A percentile compares a stretch with the other conserved stretches of the same genome.
phyloP scores from a whole-genome alignment of 2,329 filamentous ascomycete species.

The Neophaeococcomyces mojaviensis region DNA sequence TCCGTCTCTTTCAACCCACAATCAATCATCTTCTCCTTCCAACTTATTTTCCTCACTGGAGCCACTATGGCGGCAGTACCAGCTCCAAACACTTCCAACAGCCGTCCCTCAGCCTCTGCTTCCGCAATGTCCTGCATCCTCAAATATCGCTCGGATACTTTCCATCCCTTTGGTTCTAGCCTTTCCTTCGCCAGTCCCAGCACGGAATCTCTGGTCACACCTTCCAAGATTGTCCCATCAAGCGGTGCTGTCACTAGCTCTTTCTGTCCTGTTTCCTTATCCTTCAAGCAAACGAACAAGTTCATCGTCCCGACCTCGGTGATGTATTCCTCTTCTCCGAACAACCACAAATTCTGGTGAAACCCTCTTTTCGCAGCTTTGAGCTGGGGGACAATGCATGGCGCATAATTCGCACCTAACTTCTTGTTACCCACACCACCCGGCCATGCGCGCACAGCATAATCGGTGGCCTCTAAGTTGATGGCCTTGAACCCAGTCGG shows the following conservation, averaged over 20 bases:
- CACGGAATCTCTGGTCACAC: constrained; percentile 87
- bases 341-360: constrained; percentile 98
- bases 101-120: constrained; percentile 71
- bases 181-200: constrained; percentile 78
- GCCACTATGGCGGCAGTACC: constrained; percentile 92
- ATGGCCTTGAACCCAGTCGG: constrained; percentile 97
- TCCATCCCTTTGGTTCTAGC: constrained; percentile 79
- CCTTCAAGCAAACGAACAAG: constrained; percentile 78
- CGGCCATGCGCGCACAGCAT: constrained; percentile 94
- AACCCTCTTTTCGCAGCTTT: constrained; percentile 85
- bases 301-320: constrained; percentile 99
- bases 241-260: constrained; percentile 92
- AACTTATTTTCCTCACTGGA: constrained; percentile 81
- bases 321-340: constrained; percentile 88
- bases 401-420: constrained; percentile 97
- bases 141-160: constrained; percentile 79
- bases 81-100: constrained; percentile 88
- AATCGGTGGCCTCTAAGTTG: constrained; percentile 89
- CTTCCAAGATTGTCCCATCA: constrained; percentile 92
- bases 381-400: constrained; percentile 92
- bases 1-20: constrained; percentile 74
- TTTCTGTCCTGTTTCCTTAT: constrained; percentile 81
- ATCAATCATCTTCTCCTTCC: constrained; percentile 71
- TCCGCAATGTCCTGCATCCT: constrained; percentile 80
- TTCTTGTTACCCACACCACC: constrained; percentile 98